Evolutionary conservation across 345 rosid genomes (phyloP), one percentile per base, ranked within the genome.

Genomic region (Sisymbrium irio): DNA sequence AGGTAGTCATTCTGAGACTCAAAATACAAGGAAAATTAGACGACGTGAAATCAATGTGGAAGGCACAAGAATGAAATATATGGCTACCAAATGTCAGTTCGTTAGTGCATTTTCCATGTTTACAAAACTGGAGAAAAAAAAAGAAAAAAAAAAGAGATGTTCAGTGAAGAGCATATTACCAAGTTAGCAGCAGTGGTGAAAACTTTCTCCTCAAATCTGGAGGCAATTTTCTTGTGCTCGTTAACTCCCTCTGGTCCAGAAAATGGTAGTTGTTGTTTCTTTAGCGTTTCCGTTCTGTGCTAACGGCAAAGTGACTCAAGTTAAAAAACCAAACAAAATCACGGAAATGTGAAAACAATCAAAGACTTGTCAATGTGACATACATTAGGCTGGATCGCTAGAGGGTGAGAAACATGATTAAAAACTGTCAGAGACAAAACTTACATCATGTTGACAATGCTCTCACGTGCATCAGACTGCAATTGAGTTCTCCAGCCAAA

Each of bases 191-290:
- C 93, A 61, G 68, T 80, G 27, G 63, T 77, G 64, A 79, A 90
- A 57, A 71, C 83, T 82, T 78, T 89, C 41, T 91, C 91, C 87
- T 93, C 98, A 40, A 91, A 91, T 73, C 86, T 78, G 45, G 60
- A 70, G 20, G 91, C 88, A 62, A 86, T 83, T 74, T 83, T 84
- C 73, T 62, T 81, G 28, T 86, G 84, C 74, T 88, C 88, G 54
- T 71, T 69, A 30, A 83, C 18, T 69, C 90, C 95, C 9, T 87
- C 90, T 63, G 80, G 80, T 4, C 86, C 89, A 82, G 88, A 77
- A 81, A 76, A 60, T 35, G 91, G 87, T 66, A 88, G 84, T 25
- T 78, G 85, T 57, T 76, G 79, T 81, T 88, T 80, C 79, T 76
- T 81, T 49, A 90, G 76, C 39, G 85, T 83, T 1, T 82, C 93